phyloP scores from a whole-genome alignment of 2,329 filamentous ascomycete species.

The Alternaria consortialis region DNA sequence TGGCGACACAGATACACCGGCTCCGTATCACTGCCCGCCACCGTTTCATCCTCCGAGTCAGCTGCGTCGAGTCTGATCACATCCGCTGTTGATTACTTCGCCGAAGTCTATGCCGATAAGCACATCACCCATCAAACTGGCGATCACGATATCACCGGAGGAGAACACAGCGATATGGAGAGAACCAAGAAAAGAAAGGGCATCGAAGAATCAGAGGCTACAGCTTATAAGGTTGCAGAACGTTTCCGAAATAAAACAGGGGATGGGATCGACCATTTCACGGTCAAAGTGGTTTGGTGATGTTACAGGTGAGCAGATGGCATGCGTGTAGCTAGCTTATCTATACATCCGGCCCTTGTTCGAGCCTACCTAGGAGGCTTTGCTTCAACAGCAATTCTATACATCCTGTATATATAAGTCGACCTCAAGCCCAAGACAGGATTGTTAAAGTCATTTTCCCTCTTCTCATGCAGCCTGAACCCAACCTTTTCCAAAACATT shows the following conservation, averaged over 20 bases:
- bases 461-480: conserved; percentile 60
- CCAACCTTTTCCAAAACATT: conserved; percentile 66
- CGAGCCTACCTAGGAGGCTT: neutral
- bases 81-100: conserved; percentile 6
- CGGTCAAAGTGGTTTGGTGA: neutral
- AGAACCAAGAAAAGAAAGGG: conserved; percentile 16
- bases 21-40: neutral
- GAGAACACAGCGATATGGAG: conserved; percentile 12
- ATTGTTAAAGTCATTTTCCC: conserved; percentile 52
- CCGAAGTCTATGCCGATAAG: conserved; percentile 3
- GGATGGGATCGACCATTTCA: conserved; percentile 3
- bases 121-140: neutral
- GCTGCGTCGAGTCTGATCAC: neutral
- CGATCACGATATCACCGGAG: neutral
- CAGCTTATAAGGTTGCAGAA: conserved; percentile 4
- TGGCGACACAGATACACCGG: neutral
- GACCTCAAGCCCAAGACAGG: conserved; percentile 47
- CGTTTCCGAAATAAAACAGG: conserved; percentile 2
- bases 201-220: conserved; percentile 7
- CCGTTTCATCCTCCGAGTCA: neutral
- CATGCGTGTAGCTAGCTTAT: too few relatives aligned
- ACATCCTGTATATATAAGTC: conserved; percentile 48
- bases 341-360: neutral
- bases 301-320: neutral
- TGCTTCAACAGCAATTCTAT: conserved; percentile 22